Evolutionary conservation across 2,329 filamentous ascomycete genomes (phyloP), one percentile per base, ranked within the genome.

Genomic region (Pyrenophora seminiperda): DNA sequence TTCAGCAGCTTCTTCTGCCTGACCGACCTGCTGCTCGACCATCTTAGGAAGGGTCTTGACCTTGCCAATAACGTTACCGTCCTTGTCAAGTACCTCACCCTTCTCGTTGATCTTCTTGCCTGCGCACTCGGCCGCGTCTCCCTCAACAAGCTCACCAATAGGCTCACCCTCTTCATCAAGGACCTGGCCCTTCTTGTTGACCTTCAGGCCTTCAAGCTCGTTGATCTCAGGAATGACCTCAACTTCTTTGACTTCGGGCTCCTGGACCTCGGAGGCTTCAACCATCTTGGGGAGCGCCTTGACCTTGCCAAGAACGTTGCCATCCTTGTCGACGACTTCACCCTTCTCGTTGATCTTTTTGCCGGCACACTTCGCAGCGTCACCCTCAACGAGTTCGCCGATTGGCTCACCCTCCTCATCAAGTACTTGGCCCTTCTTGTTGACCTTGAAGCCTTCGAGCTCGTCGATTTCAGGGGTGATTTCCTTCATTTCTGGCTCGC

Each of bases 341-440:
- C 84, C 84, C 70, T 85, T 77, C 51, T 79, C 80, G 57, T 87
- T 85, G 59, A 85, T 76, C 70, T 86, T 87, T 74, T 85, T 86
- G 50, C 85, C 79, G 14, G 85, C 82, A 55, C 84, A 86, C 54
- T 86, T 82, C 10, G 79, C 71, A 10, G 86, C 70, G 43, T 87
- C 81, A 34, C 86, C 85, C 58, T 81, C 79, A 32, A 71, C 66
- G 32, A 83, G 77, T 59, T 81, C 77, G 24, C 79, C 80, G 57
- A 82, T 79, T 6, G 75, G 70, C 51, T 82, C 80, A 18, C 80
- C 80, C 43, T 80, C 79, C 59, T 81, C 78, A 57, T 79, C 76
- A 29, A 80, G 71, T 42, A 80, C 73, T 61, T 79, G 73, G 37
- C 80, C 80, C 71, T 82, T 82, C 76, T 83, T 83, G 72, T 82